phyloP scores from a whole-genome alignment of 495 filamentous ascomycete genomes.

The Talaromyces adpressus region DNA sequence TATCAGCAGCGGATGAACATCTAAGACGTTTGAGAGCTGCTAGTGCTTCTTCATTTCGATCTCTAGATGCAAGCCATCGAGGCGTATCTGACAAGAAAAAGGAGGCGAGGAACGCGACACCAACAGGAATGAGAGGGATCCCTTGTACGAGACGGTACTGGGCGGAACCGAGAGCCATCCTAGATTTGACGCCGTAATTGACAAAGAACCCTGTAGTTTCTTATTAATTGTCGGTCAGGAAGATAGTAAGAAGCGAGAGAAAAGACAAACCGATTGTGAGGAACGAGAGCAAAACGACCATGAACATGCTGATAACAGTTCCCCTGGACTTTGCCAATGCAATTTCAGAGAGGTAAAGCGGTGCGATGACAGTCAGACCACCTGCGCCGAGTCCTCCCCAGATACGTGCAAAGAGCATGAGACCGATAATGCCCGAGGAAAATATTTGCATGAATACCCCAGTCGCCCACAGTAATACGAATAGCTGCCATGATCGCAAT shows the following conservation, averaged over 20 bases:
- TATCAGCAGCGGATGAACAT: conserved; percentile 20
- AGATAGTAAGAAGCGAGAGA: neutral
- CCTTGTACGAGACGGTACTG: conserved; percentile 40
- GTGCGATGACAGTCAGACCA: conserved; percentile 39
- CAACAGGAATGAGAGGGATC: conserved; percentile 34
- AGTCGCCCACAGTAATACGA: conserved; percentile 31
- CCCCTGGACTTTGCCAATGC: conserved; percentile 41
- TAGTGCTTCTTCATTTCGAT: conserved; percentile 25
- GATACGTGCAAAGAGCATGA: conserved; percentile 37
- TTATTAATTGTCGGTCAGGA: neutral
- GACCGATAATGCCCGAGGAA: conserved; percentile 36
- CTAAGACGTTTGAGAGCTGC: conserved; percentile 34
- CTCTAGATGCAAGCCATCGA: conserved; percentile 33
- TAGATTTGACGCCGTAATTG: conserved; percentile 35
- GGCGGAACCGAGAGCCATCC: conserved; percentile 30
- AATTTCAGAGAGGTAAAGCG: conserved; percentile 47
- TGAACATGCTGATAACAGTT: conserved; percentile 40
- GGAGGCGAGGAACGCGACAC: conserved; percentile 29
- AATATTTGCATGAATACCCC: conserved; percentile 38
- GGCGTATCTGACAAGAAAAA: conserved; percentile 34
- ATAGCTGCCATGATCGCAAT: conserved; percentile 31
- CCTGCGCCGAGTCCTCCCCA: conserved; percentile 42
- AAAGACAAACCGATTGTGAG: conserved; percentile 30
- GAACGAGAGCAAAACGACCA: conserved; percentile 38
- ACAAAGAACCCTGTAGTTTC: conserved; percentile 35